Conservation (phyloP, 1,284 basidiomycete species). For the Uromyces viciae-fabae region DNA sequence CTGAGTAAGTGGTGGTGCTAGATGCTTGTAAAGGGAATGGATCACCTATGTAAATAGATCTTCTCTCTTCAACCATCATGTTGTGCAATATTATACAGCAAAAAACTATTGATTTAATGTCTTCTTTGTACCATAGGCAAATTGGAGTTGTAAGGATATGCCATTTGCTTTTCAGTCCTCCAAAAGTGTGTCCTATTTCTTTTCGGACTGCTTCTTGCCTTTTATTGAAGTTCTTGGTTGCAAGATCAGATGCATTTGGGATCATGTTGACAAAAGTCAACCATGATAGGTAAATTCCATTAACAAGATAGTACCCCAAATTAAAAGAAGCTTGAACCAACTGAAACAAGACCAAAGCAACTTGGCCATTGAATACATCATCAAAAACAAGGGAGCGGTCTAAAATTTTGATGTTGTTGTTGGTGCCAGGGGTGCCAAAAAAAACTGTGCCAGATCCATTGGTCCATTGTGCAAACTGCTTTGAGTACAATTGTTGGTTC, state of each 20-base stretch:
- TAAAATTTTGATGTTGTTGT: constrained; percentile 20
- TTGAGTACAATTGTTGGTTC: constrained; percentile 10
- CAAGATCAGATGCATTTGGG: neutral
- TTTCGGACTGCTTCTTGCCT: neutral
- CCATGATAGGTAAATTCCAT: constrained; percentile 21
- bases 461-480: constrained; percentile 13
- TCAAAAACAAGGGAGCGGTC: neutral
- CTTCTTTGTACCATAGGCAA: neutral
- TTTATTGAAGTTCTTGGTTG: constrained; percentile 12
- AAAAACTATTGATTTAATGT: neutral
- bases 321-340: neutral
- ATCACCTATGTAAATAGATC: neutral
- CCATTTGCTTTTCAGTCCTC: neutral
- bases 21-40: neutral
- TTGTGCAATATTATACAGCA: constrained; percentile 24
- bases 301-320: neutral
- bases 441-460: constrained; percentile 27
- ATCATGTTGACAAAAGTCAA: neutral
- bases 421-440: constrained; percentile 17
- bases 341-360: neutral
- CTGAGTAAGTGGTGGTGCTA: neutral
- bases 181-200: neutral
- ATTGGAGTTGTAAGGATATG: neutral
- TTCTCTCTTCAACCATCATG: neutral
- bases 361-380: neutral